Evolutionary conservation across 345 rosid species (phyloP).

Genomic region (Atalantia buxifolia): DNA sequence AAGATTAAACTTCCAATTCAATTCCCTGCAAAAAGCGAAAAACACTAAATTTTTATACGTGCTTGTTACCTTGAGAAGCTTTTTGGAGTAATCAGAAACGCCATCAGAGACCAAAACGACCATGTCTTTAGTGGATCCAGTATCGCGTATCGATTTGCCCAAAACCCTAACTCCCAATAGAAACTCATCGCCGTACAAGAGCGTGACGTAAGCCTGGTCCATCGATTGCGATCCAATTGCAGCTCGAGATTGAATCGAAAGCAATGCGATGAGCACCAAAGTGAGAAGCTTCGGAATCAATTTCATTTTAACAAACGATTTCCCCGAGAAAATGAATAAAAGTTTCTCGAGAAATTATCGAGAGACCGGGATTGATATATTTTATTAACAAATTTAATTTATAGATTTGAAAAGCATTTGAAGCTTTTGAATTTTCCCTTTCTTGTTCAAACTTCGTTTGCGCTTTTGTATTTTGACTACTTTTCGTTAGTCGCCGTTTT

Average conservation of each 20-base stretch:
- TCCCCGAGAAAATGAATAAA: constrained; percentile 29
- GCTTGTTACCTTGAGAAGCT: constrained; percentile 51
- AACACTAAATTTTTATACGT: neutral
- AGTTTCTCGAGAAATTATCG: constrained; percentile 32
- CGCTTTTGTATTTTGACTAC: neutral
- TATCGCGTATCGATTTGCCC: constrained; percentile 84
- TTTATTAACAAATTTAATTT: neutral
- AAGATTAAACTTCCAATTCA: neutral
- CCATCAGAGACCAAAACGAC: constrained; percentile 95
- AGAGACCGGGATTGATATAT: neutral
- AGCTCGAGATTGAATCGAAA: constrained; percentile 30
- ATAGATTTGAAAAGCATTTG: neutral
- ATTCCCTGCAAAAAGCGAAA: neutral
- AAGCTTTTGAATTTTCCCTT: neutral
- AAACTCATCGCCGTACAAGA: constrained; percentile 93
- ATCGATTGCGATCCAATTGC: constrained; percentile 39
- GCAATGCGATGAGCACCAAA: constrained; percentile 22
- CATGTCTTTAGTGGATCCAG: constrained; percentile 77
- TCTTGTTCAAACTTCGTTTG: neutral
- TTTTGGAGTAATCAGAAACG: constrained; percentile 67
- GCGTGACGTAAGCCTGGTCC: constrained; percentile 73
- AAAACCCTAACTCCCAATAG: constrained; percentile 88
- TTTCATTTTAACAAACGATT: constrained; percentile 20
- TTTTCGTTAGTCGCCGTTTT: neutral
- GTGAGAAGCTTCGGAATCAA: constrained; percentile 18